A percentile compares a stretch with the other conserved stretches of the same genome.
Conservation (phyloP, 768 basidiomycete genomes). For the Kwoniella pini region DNA sequence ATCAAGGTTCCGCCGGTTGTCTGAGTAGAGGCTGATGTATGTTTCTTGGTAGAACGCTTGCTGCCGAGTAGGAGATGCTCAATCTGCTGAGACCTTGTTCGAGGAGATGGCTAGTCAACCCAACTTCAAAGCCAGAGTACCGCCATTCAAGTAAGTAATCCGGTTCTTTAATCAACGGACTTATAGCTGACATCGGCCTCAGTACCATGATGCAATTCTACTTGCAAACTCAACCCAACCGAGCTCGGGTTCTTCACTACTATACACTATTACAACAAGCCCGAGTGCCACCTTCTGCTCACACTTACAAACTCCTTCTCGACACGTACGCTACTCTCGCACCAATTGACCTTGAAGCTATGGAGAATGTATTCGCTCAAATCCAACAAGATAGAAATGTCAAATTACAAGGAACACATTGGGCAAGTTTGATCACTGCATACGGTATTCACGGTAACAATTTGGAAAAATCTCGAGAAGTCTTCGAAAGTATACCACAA, state of each 20-base stretch:
- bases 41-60: conserved; percentile 67
- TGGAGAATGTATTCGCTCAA: conserved; percentile 71
- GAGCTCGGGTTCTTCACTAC: conserved; percentile 72
- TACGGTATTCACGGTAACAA: conserved; percentile 79
- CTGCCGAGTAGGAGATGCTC: conserved; percentile 84
- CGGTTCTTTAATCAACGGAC: neutral
- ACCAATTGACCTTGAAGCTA: conserved; percentile 70
- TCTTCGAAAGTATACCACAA: conserved; percentile 75
- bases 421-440: conserved; percentile 84
- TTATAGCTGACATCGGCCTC: conserved; percentile 9
- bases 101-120: conserved; percentile 72
- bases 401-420: conserved; percentile 64
- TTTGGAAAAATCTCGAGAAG: conserved; percentile 69
- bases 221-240: conserved; percentile 83
- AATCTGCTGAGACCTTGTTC: conserved; percentile 79
- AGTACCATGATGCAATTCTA: conserved; percentile 91
- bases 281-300: conserved; percentile 72
- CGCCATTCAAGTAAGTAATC: conserved; percentile 74
- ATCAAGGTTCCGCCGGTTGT: neutral
- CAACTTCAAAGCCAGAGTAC: conserved; percentile 83
- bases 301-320: conserved; percentile 95
- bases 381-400: conserved; percentile 61
- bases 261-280: conserved; percentile 67
- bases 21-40: conserved; percentile 4
- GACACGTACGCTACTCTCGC: conserved; percentile 85